Base-by-base conservation (phyloP, 2,329 filamentous ascomycete species). In the Pseudocercospora fuligena region DNA sequence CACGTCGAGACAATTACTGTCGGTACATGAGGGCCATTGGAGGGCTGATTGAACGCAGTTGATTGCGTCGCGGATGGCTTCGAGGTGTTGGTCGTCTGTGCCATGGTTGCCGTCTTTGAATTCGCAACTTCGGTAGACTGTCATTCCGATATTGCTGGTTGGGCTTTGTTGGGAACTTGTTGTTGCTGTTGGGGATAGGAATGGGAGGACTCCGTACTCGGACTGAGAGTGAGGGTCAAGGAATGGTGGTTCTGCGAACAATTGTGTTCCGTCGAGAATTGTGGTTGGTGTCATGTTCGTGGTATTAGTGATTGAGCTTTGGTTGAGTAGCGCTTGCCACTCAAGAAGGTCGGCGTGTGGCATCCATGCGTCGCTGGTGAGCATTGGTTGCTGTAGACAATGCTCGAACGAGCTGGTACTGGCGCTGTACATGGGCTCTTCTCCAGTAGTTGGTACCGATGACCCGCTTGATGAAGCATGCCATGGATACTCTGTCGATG, bases 11-110 rank as follows among this genome's bases (percentile, higher is more conserved):
- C 54, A 33, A 23, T 58, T n/a, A 2, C 5, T 33, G 16, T 40
- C 54, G n/a, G 54, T 58, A 29, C 54, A 40, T 21, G 54, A 58
- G 11, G 54, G 54, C 54, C 27, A 40, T 11, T 58, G 54, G 7
- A 58, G 16, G 0, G 54, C 54, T 8, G 54, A 33, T n/a, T 33
- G 29, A 8, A 58, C 54, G 9, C 54, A 40, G 7, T 36, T 12
- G 25, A 58, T 58, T 33, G 54, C 19, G n/a, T 58, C 54, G 25
- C 29, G 54, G 54, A 58, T 36, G 16, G 54, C 54, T 40, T 23
- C 54, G 27, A 58, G 54, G 23, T 58, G 54, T 58, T 40, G 54
- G 54, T 58, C 54, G 23, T 58, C 29, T n/a, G 54, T 40, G 54
- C 54, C 54, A 7, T 40, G 54, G 54, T 40, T 23, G 43, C 19